Percentiles rank a stretch among this genome's conserved stretches.
These are phyloP conservation scores for Solanum chilense DNA, from an alignment of 257 asterid species.

Conservation along the genomic window DNA sequence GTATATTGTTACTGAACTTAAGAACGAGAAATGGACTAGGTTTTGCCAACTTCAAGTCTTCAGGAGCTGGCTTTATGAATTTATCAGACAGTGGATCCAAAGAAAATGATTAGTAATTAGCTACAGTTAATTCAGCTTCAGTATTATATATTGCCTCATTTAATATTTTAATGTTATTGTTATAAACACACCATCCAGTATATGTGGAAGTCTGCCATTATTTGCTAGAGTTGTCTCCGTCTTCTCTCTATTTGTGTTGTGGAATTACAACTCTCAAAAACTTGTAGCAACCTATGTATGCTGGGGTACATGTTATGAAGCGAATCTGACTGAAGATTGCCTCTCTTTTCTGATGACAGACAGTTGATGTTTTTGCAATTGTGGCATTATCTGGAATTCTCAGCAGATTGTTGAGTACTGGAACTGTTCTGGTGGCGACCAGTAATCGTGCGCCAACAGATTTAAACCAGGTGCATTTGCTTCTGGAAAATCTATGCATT, in stretches of 20 bases:
- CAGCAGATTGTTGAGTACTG: constrained; percentile 81
- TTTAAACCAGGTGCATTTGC: constrained; percentile 61
- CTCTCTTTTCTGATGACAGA: constrained; percentile 33
- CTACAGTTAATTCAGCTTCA: background rate
- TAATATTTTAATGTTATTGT: background rate
- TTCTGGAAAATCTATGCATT: background rate
- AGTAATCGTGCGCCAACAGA: constrained; percentile 96
- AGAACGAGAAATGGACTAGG: background rate
- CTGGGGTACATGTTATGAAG: background rate
- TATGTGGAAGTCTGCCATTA: background rate
- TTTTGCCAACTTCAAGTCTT: background rate
- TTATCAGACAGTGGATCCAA: background rate
- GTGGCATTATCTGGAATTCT: constrained; percentile 95
- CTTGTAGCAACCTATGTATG: background rate
- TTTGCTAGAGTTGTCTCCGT: background rate
- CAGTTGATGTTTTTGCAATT: constrained; percentile 94
- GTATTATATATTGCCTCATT: background rate
- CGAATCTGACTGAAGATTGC: background rate
- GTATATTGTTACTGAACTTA: background rate
- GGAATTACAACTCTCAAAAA: background rate
- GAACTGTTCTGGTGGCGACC: constrained; percentile 94
- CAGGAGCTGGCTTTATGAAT: background rate
- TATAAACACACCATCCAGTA: background rate
- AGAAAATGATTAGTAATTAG: background rate
- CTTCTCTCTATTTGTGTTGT: background rate